Base-by-base conservation (phyloP, 495 filamentous ascomycete species). In the Aspergillus biplanus region DNA sequence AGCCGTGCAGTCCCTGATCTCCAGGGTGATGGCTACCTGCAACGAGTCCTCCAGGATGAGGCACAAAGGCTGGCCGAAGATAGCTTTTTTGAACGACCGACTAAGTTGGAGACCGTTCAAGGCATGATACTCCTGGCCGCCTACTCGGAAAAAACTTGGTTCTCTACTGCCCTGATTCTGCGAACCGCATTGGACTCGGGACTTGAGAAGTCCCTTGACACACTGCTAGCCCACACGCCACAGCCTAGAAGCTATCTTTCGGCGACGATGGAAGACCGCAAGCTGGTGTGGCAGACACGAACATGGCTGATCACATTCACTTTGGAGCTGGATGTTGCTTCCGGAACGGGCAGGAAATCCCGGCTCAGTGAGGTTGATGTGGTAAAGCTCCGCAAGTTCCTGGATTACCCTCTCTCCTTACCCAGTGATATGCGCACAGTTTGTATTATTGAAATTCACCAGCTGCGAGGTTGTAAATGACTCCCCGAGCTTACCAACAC, bases 91-190 rank as follows among this genome's bases (percentile, higher is more conserved):
- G 77, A 78, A 52, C 70, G 76, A 11, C 77, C 77, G 1, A 80
- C 77, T 0, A 80, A 78, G 46, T 67, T 80, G 13, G 77, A 80
- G 56, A 78, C 75, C 4, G 77, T 80, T 0, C 77, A 80, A 34
- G 77, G 75, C 11, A 80, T 80, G 77, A 75, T 80, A 52, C 68
- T 80, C 6, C 68, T 80, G 0, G 77, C 77, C 8, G 77, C 77
- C 7, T 80, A 80, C 31, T 80, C 77, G 0, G 77, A 80, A 61
- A 80, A 80, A 46, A 78, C 77, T 0, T 80, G 77, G 77, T 80
- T 80, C 56, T 80, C 77, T 4, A 80, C 73, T 2, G 77, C 77
- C 7, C 73, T 80, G 6, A 80, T 80, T 54, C 62, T 80, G 27
- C 73, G 77, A 18, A 80, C 77, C 1, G 77, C 77, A 0, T 61